Evolutionary conservation across 208 protist genomes (phyloP).

Genomic region (Leishmania tropica): DNA sequence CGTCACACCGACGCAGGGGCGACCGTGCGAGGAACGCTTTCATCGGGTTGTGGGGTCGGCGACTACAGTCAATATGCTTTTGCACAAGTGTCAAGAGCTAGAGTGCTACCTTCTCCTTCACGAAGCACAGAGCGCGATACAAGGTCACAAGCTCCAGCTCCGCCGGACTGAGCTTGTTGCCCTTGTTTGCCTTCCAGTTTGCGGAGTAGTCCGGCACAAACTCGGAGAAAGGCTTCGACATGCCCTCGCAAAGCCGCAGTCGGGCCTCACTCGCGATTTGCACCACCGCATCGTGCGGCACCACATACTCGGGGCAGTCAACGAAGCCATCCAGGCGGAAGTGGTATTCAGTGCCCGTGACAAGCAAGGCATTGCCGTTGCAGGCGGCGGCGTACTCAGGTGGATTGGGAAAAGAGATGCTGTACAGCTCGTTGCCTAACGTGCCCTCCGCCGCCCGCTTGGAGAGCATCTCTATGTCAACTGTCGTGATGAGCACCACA

Average conservation of each 20-base stretch:
- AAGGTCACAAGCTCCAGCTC: constrained; percentile 68
- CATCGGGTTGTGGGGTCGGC: background rate
- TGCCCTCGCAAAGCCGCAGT: constrained; percentile 18
- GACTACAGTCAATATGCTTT: background rate
- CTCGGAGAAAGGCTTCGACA: constrained; percentile 42
- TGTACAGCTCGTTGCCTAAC: constrained; percentile 40
- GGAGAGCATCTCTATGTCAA: constrained; percentile 54
- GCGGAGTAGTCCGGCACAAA: constrained; percentile 49
- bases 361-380: constrained; percentile 27
- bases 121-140: constrained; percentile 71
- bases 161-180: constrained; percentile 46
- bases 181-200: constrained; percentile 55
- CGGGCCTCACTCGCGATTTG: constrained; percentile 20
- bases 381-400: constrained; percentile 1
- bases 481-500: constrained; percentile 80
- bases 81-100: background rate
- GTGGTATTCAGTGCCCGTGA: constrained; percentile 67
- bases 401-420: constrained; percentile 27
- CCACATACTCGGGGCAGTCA: constrained; percentile 86
- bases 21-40: background rate
- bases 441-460: constrained; percentile 31
- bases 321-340: constrained; percentile 89
- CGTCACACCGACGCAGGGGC: background rate
- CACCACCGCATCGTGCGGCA: constrained; percentile 47
- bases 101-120: constrained; percentile 20